Evolutionary conservation across 1,284 basidiomycete species (phyloP).

Genomic region (Cystobasidium sp.): DNA sequence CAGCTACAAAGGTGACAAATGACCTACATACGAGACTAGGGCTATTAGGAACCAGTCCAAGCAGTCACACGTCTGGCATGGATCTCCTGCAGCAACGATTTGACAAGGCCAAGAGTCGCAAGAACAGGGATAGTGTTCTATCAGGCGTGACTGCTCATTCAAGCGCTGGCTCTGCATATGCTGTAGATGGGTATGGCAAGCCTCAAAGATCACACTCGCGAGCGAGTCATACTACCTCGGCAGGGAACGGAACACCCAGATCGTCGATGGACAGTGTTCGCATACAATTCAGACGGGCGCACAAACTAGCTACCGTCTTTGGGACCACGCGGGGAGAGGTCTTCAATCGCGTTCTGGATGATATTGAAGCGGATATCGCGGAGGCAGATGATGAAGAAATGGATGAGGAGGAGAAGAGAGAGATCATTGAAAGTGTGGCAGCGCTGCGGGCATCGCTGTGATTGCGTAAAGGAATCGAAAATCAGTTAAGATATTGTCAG

Average conservation of each 20-base stretch:
- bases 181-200: background rate
- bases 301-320: slow-evolving; percentile 35
- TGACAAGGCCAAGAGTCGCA: background rate
- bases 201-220: slow-evolving; percentile 22
- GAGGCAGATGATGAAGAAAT: slow-evolving; percentile 35
- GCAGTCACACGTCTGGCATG: background rate
- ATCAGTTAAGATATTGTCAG: too few relatives aligned
- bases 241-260: slow-evolving; percentile 1
- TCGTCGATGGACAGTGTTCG: slow-evolving; percentile 44
- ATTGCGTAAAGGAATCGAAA: too few relatives aligned
- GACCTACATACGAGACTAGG: background rate
- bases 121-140: slow-evolving; percentile 13
- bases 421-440: slow-evolving; percentile 33
- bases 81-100: slow-evolving; percentile 2
- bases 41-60: background rate
- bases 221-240: slow-evolving; percentile 11
- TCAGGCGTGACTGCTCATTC: slow-evolving; percentile 28
- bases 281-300: slow-evolving; percentile 33
- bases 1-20: background rate
- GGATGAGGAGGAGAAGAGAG: slow-evolving; percentile 23
- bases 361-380: slow-evolving; percentile 36
- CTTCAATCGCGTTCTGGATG: slow-evolving; percentile 38
- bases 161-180: slow-evolving; percentile 28
- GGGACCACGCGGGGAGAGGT: slow-evolving; percentile 38
- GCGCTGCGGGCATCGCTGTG: slow-evolving; percentile 29